phyloP scores from a whole-genome alignment of 495 filamentous ascomycete species.

The Xylaria castorea region DNA sequence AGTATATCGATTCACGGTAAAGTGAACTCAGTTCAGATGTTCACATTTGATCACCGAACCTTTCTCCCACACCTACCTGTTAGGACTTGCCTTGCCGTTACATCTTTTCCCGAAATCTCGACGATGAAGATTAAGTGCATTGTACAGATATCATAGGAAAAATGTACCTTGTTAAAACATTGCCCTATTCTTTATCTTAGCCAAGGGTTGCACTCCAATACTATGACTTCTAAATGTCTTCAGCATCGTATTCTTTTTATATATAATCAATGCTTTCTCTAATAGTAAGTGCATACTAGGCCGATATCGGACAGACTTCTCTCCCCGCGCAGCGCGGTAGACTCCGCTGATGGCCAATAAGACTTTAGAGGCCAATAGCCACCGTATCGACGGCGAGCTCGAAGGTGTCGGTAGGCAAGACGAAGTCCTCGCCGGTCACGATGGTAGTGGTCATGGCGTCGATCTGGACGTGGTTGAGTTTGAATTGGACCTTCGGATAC shows the following conservation, averaged over 20 bases:
- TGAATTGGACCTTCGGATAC: conserved; percentile 14
- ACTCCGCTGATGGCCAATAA: background rate
- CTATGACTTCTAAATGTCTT: background rate
- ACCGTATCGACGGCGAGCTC: conserved; percentile 18
- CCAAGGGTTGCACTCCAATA: background rate
- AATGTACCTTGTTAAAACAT: background rate
- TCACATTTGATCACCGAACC: background rate
- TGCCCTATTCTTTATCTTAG: background rate
- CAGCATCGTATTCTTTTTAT: background rate
- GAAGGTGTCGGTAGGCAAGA: conserved; percentile 17
- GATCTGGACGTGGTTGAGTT: conserved; percentile 25
- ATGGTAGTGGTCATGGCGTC: conserved; percentile 3
- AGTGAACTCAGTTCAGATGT: background rate
- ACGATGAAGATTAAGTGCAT: background rate
- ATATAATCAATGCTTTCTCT: too few species aligned
- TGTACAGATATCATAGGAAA: background rate
- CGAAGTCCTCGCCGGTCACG: conserved; percentile 18
- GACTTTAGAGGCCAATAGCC: conserved; percentile 18
- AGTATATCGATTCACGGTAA: background rate
- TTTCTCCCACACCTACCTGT: background rate
- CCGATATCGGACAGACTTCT: background rate
- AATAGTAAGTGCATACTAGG: too few species aligned
- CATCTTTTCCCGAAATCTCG: background rate
- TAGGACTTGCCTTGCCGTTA: background rate
- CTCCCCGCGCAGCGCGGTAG: background rate